These are phyloP conservation scores for Fusarium domesticum DNA, from an alignment of 2,329 filamentous ascomycete species.

Conservation along the genomic window DNA sequence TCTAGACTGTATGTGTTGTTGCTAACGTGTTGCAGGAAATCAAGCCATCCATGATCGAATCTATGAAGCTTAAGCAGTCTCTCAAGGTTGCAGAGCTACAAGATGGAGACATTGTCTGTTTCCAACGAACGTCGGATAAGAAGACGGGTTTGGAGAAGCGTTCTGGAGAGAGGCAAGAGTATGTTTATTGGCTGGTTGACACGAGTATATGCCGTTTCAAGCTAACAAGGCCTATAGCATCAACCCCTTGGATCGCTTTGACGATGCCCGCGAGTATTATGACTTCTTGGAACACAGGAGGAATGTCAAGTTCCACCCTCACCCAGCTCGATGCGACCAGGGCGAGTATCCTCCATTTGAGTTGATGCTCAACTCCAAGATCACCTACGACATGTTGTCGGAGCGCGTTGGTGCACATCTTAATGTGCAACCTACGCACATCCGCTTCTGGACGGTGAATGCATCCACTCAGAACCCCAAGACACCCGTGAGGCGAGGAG, in stretches of 20 bases:
- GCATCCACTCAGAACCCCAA: constrained; percentile 74
- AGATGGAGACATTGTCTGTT: constrained; percentile 95
- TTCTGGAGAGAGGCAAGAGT: constrained; percentile 23
- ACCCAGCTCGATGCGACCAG: constrained; percentile 54
- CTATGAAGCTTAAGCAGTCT: constrained; percentile 85
- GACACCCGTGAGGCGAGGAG: constrained; percentile 67
- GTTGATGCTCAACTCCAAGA: constrained; percentile 79
- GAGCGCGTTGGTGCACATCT: constrained; percentile 79
- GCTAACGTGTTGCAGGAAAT: constrained; percentile 62
- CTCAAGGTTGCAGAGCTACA: constrained; percentile 91
- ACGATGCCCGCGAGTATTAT: constrained; percentile 83
- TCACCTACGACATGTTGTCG: constrained; percentile 83
- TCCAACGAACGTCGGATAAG: constrained; percentile 64
- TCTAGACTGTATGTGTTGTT: neutral
- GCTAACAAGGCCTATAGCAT: constrained; percentile 9
- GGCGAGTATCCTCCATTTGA: constrained; percentile 65
- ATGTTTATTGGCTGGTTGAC: neutral
- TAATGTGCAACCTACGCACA: constrained; percentile 74
- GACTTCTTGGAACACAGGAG: constrained; percentile 88
- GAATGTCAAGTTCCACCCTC: constrained; percentile 72
- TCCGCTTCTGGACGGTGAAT: constrained; percentile 89
- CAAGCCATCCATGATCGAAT: constrained; percentile 95
- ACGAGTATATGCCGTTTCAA: neutral
- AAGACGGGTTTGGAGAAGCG: constrained; percentile 38
- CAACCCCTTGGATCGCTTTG: constrained; percentile 48